Base-by-base conservation (phyloP, 208 protist genomes). In the Trypanosoma boissoni region DNA sequence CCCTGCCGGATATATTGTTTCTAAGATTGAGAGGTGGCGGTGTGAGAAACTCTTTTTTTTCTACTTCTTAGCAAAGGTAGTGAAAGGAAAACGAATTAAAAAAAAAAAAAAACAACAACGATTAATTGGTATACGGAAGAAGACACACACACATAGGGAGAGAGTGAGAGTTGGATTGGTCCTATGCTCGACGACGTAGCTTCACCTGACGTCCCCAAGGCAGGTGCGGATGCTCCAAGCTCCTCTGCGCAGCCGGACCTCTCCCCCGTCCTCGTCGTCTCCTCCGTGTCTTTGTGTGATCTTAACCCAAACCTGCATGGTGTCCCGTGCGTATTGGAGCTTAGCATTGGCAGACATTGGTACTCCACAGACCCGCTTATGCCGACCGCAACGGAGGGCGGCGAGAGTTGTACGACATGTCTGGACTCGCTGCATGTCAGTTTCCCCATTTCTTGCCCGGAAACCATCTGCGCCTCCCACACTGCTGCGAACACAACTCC, bases 221-320 rank as follows among this genome's bases (percentile, higher is more conserved):
- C 34, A 6, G 34, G 6, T 39, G 6, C 12, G 12, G 34, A 6
- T 12, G 8, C 34, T 6, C 34, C 34, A 6, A 16, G 8, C 34
- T 6, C 34, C 34, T 16, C 34, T 6, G 12, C 12, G 34, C 8
- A 39, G 34, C 34, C 12, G 8, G 34, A 39, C 34, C 8, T 50
- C 12, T 51, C 50, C 7, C 32, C 26, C 20, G 28, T 20, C 18
- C 27, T 71, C 27, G 32, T 64, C 9, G 24, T 64, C 2, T 43
- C 57, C 3, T 58, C 50, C 10, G 26, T 71, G 26, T 1, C 28
- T 14, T 54, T 71, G 41, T 56, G 56, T 23, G 46, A 50, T 21
- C 50, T 64, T 16, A 16, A 9, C 8, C 23, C 20, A 5, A 12
- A 46, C 0, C 0, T 64, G 2, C 16, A n/a, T 8, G 41, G 27